Evolutionary conservation across 306 rosid species (phyloP), one percentile per base, ranked within the genome.

Genomic region (Calophaca sinica): DNA sequence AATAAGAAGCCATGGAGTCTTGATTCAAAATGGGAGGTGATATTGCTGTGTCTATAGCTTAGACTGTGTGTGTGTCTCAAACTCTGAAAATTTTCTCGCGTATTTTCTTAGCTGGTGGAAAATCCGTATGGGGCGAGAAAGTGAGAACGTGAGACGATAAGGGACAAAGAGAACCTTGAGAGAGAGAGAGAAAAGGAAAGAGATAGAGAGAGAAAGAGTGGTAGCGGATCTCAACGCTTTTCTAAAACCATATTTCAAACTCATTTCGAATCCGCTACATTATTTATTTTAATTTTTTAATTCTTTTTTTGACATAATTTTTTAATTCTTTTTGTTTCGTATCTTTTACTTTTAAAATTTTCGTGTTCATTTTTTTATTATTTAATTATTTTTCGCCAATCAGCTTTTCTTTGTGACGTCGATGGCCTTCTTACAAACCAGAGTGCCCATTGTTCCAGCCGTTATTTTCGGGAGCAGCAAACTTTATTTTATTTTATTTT

Each of bases 141-240:
- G 80, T 81, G 82, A 86, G 89, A 85, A 86, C 84, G 83, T 76
- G 91, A 88, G 86, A 69, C 89, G 96, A 87, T 85, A 94, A 88
- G 93, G 88, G 82, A 79, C 89, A 87, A 86, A 81, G 88, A 62
- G 88, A 84, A 81, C 83, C 85, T 66, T 38, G 76, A 80, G 66
- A 50, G 70, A 83, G 70, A 83, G 84, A 73, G 66, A 54, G 53
- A 62, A 33, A 4, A 9, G 2, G 11, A 36, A 15, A 28, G 49
- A 54, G 66, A 53, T 3, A 50, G 72, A 83, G 75, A 79, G 88
- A 85, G 89, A 86, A 76, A 85, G 38, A 50, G 78, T 68, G 59
- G 88, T 13, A 68, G 76, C 93, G 98, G 99, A 96, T 80, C 86
- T 89, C 91, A 90, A 87, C 79, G 68, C 15, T 3, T 42, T 74